Percentiles rank a stretch among this genome's conserved stretches.
Evolutionary conservation across 768 basidiomycete species (phyloP).

Genomic region (Paxillus rubicundulus): DNA sequence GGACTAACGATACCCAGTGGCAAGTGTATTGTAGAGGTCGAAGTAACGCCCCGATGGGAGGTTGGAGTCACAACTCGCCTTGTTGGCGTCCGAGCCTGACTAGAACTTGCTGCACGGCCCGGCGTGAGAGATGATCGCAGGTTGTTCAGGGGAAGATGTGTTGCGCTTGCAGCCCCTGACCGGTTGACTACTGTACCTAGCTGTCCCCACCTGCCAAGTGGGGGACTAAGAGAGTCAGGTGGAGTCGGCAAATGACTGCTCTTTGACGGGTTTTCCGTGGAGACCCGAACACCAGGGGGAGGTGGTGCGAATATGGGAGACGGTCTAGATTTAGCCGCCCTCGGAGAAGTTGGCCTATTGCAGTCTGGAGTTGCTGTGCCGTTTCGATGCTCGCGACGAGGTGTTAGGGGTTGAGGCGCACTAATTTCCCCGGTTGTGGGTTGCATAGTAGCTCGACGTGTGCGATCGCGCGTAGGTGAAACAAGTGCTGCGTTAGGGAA

Average conservation of each 20-base stretch:
- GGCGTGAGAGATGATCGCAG: conserved; percentile 40
- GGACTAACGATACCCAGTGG: conserved; percentile 34
- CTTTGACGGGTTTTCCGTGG: conserved; percentile 36
- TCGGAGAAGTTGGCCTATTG: conserved; percentile 31
- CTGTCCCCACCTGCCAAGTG: conserved; percentile 35
- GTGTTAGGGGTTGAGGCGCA: conserved; percentile 35
- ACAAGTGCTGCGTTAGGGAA: conserved; percentile 43
- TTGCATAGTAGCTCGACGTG: conserved; percentile 40
- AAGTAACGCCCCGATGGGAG: conserved; percentile 41
- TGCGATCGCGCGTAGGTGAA: conserved; percentile 47
- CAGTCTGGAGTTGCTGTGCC: conserved; percentile 22
- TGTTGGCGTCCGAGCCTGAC: conserved; percentile 41
- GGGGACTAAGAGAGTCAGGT: conserved; percentile 49
- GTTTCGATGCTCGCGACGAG: conserved; percentile 32
- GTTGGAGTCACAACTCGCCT: conserved; percentile 41
- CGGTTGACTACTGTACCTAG: conserved; percentile 35
- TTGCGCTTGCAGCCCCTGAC: conserved; percentile 37
- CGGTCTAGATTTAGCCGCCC: conserved; percentile 33
- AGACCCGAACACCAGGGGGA: conserved; percentile 26
- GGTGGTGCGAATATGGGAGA: conserved; percentile 31
- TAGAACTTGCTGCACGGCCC: conserved; percentile 40
- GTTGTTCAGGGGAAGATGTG: conserved; percentile 40
- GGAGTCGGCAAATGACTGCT: conserved; percentile 42
- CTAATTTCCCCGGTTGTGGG: conserved; percentile 39
- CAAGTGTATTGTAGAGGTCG: conserved; percentile 51